Evolutionary conservation across 1,139 yeast species (phyloP), one percentile per base, ranked within the genome.

Genomic region (Sugiyamaella sp.): DNA sequence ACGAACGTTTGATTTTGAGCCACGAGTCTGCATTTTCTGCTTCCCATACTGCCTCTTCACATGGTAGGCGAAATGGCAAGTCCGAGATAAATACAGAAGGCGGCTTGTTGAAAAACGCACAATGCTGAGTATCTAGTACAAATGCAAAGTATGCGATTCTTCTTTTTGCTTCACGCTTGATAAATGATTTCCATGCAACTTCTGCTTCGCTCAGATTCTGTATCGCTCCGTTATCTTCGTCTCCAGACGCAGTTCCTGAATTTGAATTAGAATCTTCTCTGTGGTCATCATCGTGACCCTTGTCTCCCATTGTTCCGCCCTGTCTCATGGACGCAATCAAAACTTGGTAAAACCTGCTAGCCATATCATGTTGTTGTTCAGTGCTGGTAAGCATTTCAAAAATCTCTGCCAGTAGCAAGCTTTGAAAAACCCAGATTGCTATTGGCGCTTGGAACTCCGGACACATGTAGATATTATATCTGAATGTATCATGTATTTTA

Each of bases 371-470:
- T 47, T 85, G 90, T 63, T 84, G 70, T 35, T 73, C 72, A 57
- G 88, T 71, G 57, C 79, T 72, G 27, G 63, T 55, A 56, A 81
- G 79, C 66, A 84, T 82, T 62, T 86, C 91, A 59, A 80, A 81
- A 64, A 80, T 79, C 64, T 85, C 90, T 27, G 86, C 69, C 51
- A 86, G 64, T 49, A 82, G 71, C 47, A 86, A 70, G 50, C 84
- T 74, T 64, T 85, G 91, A 48, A 85, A 74, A 1, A 85, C 76
- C 85, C 89, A 85, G 3, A 83, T 71, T 49, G 78, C 74, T 1
- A 84, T 81, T 1, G 85, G 84, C 1, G 81, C 78, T 56, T 75
- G 76, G 61, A 82, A 81, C 53, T 81, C 86, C 10, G 77, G 76
- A 53, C 78, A 76, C 49, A 80, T 75, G 60, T 84, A 82, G 3